Conservation (phyloP, 2,329 filamentous ascomycete genomes). For the Emydomyces testavorans region DNA sequence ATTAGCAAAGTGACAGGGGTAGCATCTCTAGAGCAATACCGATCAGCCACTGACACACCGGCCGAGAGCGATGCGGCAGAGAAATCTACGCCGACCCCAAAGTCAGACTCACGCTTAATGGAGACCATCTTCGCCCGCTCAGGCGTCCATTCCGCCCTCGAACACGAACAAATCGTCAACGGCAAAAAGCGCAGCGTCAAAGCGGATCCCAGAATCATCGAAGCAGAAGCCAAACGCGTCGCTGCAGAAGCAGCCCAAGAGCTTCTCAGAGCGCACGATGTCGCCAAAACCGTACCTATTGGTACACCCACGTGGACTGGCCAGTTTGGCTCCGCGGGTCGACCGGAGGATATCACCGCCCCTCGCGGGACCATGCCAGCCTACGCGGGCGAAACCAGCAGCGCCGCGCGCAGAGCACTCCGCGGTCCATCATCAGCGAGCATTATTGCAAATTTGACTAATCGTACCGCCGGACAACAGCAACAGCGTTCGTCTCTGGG, state of each 20-base stretch:
- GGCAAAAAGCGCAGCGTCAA: constrained; percentile 54
- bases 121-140: constrained; percentile 78
- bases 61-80: constrained; percentile 18
- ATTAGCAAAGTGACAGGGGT: constrained; percentile 49
- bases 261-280: constrained; percentile 59
- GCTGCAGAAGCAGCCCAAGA: constrained; percentile 67
- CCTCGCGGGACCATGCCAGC: constrained; percentile 5
- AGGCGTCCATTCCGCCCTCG: constrained; percentile 77
- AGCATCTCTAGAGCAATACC: constrained; percentile 53
- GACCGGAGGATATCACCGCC: constrained; percentile 44
- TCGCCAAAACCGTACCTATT: constrained; percentile 60
- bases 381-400: constrained; percentile 23
- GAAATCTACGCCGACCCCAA: constrained; percentile 24
- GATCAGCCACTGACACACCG: constrained; percentile 37
- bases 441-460: constrained; percentile 32
- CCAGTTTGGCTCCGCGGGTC: constrained; percentile 63
- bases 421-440: constrained; percentile 32
- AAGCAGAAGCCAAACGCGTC: constrained; percentile 67
- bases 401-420: constrained; percentile 26
- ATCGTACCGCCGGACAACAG: constrained; percentile 16
- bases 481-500: constrained; percentile 1
- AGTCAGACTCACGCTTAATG: constrained; percentile 63
- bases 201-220: constrained; percentile 66
- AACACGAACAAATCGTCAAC: constrained; percentile 84
- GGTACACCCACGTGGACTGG: constrained; percentile 94